These are phyloP conservation scores for Paraphaeosphaeria minitans DNA, from an alignment of 2,329 filamentous ascomycete genomes.

Conservation along the genomic window DNA sequence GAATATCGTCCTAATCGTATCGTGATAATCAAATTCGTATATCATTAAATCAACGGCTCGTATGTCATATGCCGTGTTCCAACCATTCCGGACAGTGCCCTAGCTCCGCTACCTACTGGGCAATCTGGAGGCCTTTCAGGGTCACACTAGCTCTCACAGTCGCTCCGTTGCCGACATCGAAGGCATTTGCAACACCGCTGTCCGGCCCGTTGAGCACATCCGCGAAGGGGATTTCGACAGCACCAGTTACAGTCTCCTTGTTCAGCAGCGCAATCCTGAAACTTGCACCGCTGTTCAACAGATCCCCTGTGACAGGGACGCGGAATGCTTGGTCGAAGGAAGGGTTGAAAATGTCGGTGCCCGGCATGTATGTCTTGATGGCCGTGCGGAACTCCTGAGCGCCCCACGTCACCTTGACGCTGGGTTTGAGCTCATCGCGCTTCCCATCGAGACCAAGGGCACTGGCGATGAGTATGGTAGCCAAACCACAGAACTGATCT, in stretches of 20 bases:
- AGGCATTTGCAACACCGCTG: conserved; percentile 25
- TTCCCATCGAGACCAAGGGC: conserved; percentile 51
- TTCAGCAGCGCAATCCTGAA: conserved; percentile 39
- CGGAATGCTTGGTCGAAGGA: conserved; percentile 54
- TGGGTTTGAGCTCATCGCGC: conserved; percentile 53
- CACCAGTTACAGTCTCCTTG: conserved; percentile 32
- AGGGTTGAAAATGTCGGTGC: conserved; percentile 57
- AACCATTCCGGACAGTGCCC: background rate
- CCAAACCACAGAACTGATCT: conserved; percentile 48
- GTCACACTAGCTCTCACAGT: conserved; percentile 31
- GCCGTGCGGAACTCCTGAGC: conserved; percentile 50
- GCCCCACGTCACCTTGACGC: conserved; percentile 53
- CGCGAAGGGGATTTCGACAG: conserved; percentile 31
- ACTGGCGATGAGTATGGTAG: conserved; percentile 52
- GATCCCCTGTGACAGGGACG: conserved; percentile 48
- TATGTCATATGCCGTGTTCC: background rate
- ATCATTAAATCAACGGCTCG: background rate
- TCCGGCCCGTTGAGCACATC: conserved; percentile 32
- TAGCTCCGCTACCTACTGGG: background rate
- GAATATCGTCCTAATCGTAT: background rate
- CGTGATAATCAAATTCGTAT: background rate
- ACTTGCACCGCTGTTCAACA: conserved; percentile 26
- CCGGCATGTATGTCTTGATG: conserved; percentile 51
- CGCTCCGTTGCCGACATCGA: conserved; percentile 35
- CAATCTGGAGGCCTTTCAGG: conserved; percentile 25